Evolutionary conservation across 768 basidiomycete genomes (phyloP), one percentile per base, ranked within the genome.

Genomic region (Amanita thiersii): DNA sequence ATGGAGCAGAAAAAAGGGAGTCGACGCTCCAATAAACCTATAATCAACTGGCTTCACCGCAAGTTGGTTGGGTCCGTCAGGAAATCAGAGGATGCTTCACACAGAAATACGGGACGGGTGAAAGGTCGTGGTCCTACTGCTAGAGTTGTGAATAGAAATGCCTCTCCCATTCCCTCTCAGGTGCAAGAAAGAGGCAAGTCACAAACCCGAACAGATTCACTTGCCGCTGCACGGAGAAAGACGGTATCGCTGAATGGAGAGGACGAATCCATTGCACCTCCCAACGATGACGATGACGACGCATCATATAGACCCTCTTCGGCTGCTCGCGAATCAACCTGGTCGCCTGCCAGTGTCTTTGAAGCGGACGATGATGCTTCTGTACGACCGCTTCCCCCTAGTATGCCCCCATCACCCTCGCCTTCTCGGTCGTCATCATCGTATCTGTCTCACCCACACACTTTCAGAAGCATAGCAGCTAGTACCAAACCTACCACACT

Each of bases 301-400:
- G 60, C 63, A 20, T 70, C 70, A 18, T 50, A 68, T 23, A 70
- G 65, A 40, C 64, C 66, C 14, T 82, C 77, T 3, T 85, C 79
- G 17, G 56, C 73, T 40, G 80, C 82, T 34, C 73, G 78, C 38
- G 80, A 83, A 46, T 89, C 87, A 2, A 73, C 74, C 33, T 88
- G 85, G 82, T 88, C 86, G 5, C 86, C 84, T 31, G 66, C 77
- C 11, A 85, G 81, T 49, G 69, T 72, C 31, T 59, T 79, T 21
- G 89, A 89, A 60, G 92, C 91, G 11, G 93, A 97, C 56, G 94
- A 96, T 42, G 91, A 96, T 55, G 94, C 94, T 7, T 94, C 90
- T 26, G 60, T 96, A 11, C 78, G 91, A 21, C 91, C 92, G 3
- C 61, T 97, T 25, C 87, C 91, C 17, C 94, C 94, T 3, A 90